Percentiles rank a stretch among this genome's conserved stretches.
phyloP scores from a whole-genome alignment of 2,329 filamentous ascomycete genomes.

The Colletotrichum sidae region DNA sequence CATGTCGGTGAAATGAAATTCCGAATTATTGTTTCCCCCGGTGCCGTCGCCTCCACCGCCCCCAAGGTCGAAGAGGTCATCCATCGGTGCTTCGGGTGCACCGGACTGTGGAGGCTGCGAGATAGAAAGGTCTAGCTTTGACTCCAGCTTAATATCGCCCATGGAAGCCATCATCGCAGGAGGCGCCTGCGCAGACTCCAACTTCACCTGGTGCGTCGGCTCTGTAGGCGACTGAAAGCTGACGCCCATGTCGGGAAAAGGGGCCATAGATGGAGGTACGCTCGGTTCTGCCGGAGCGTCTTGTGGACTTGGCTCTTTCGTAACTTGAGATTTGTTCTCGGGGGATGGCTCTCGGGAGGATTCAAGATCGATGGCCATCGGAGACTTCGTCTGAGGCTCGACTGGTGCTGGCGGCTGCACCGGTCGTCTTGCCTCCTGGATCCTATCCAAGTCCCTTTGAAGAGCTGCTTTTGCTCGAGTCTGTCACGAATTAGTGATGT shows the following conservation, averaged over 20 bases:
- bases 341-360: conserved; percentile 43
- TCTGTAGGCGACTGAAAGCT: conserved; percentile 47
- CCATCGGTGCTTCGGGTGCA: conserved; percentile 39
- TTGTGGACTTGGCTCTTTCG: conserved; percentile 27
- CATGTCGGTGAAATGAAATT: conserved; percentile 67
- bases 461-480: conserved; percentile 66
- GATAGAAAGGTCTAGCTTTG: conserved; percentile 36
- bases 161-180: conserved; percentile 42
- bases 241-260: conserved; percentile 69
- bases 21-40: conserved; percentile 44
- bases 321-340: conserved; percentile 12
- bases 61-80: conserved; percentile 29
- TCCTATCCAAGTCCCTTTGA: conserved; percentile 62
- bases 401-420: conserved; percentile 42
- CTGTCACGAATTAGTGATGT: conserved; percentile 43
- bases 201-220: conserved; percentile 31
- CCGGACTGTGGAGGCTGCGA: conserved; percentile 37
- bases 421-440: conserved; percentile 43
- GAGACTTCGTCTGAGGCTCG: conserved; percentile 50
- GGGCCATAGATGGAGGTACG: conserved; percentile 57
- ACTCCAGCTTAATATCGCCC: conserved; percentile 45
- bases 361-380: conserved; percentile 51
- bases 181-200: conserved; percentile 34
- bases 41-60: conserved; percentile 32
- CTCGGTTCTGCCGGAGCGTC: conserved; percentile 31